These are phyloP conservation scores for Musa beccarii DNA, from an alignment of 176 grass and related monocot genomes.

Conservation along the genomic window DNA sequence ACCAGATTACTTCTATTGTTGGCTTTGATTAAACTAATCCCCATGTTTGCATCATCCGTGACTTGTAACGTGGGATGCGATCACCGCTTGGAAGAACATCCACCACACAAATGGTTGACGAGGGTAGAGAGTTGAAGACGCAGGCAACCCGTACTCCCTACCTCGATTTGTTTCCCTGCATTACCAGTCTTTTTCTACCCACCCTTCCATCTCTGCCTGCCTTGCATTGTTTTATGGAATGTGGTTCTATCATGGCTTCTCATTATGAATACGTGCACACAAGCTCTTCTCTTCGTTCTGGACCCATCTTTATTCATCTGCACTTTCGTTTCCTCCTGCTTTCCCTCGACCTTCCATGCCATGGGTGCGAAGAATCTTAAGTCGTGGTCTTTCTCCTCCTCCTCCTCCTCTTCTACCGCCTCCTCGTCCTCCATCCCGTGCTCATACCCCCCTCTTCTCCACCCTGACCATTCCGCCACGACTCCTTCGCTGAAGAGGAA, in stretches of 20 bases:
- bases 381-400: not conserved
- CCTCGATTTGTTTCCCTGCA: not conserved
- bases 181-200: not conserved
- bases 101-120: too few species aligned
- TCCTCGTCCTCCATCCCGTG: not conserved
- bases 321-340: not conserved
- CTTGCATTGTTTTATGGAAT: not conserved
- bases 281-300: not conserved
- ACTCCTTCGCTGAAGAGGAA: not conserved
- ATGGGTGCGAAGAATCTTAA: not conserved
- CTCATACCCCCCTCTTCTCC: conserved; percentile 23
- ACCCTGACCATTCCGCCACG: conserved; percentile 13
- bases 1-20: too few species aligned
- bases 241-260: not conserved
- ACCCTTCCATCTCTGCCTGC: not conserved
- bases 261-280: not conserved
- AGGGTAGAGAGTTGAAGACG: too few species aligned
- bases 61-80: too few species aligned
- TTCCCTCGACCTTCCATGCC: not conserved
- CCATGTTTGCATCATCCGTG: too few species aligned
- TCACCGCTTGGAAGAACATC: too few species aligned
- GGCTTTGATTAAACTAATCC: too few species aligned
- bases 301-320: not conserved
- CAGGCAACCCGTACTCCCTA: not conserved
- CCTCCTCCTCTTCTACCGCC: conserved; percentile 27